Percentiles rank a stretch among this genome's conserved stretches.
These are phyloP conservation scores for Dothistroma septosporum DNA, from an alignment of 2,329 filamentous ascomycete genomes.

Conservation along the genomic window DNA sequence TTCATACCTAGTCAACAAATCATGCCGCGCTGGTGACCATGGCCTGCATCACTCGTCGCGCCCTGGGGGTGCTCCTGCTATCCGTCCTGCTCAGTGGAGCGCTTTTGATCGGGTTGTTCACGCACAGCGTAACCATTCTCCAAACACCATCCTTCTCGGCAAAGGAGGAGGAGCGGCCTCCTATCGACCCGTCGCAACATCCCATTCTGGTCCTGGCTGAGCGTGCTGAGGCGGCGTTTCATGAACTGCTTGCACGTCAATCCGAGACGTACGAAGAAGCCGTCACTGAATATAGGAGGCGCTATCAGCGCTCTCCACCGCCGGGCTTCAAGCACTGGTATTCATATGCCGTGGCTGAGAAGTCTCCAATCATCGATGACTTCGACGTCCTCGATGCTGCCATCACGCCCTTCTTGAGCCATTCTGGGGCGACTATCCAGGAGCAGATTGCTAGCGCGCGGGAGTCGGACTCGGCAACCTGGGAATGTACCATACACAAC, in stretches of 20 bases:
- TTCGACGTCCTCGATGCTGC: conserved; percentile 36
- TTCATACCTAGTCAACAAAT: too few species aligned
- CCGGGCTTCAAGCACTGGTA: conserved; percentile 47
- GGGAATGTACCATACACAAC: too few species aligned
- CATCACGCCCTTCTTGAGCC: conserved; percentile 6
- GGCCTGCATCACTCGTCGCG: too few species aligned
- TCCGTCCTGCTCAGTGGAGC: too few species aligned
- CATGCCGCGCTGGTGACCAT: too few species aligned
- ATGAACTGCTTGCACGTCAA: conserved; percentile 12
- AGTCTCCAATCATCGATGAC: conserved; percentile 43
- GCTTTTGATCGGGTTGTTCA: too few species aligned
- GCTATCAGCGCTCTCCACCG: conserved; percentile 44
- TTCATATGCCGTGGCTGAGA: conserved; percentile 37
- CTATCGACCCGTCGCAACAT: neutral
- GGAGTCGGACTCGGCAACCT: conserved; percentile 40
- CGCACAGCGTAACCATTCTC: too few species aligned
- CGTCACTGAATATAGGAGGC: conserved; percentile 35
- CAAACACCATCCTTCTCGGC: too few species aligned
- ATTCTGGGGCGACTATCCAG: conserved; percentile 4
- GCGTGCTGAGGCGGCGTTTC: conserved; percentile 2
- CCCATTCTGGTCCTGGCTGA: neutral
- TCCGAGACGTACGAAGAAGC: conserved; percentile 10
- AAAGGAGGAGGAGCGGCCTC: too few species aligned
- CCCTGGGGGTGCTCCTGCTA: too few species aligned
- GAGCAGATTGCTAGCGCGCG: conserved; percentile 29